Base-by-base conservation (phyloP, 257 asterid genomes). In the Voacanga thouarsii region DNA sequence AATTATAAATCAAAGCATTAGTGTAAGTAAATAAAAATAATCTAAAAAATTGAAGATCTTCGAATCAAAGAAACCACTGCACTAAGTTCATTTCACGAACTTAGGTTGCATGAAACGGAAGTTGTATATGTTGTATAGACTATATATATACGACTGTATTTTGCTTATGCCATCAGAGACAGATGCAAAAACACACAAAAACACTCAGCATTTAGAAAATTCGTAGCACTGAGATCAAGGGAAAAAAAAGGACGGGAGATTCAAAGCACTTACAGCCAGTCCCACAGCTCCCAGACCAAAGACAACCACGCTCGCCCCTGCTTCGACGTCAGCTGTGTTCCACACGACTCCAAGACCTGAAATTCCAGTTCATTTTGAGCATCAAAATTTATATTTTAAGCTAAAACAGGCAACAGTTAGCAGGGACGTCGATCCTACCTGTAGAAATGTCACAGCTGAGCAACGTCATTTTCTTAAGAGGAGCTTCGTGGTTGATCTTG, bases 241-340 rank as follows among this genome's bases (percentile, higher is more conserved):
- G 12, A 14, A 21, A 14, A 14, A 70, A 14, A 33, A 15, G 21
- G 18, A 72, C 45, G 14, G 41, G 6, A 72, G 75, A 57, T 18
- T 15, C 18, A 33, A 39, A 43, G 23, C 45, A 75, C 93, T 89
- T 81, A 95, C 99, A 2, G 99, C 96, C 6, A 95, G 85, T 37
- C 98, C 99, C 11, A 95, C 98, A 0, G 96, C 97, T 59, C 99
- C 99, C 28, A 95, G 83, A 0, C 97, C 99, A 33, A 95, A 95
- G 10, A 95, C 97, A 12, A 94, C 98, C n/a, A 95, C 90, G 1
- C 84, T 95, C 53, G 86, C 85, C 73, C 96, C 97, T 0, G 87
- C 78, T 78, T 84, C 83, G 68, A 95, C 96, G 76, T 93, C 71
- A 4, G 97, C 98, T 2, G 99, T 92, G 78, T 94, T 92, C 99